Conservation (phyloP, 2,329 filamentous ascomycete species). For the Tolypocladium album region DNA sequence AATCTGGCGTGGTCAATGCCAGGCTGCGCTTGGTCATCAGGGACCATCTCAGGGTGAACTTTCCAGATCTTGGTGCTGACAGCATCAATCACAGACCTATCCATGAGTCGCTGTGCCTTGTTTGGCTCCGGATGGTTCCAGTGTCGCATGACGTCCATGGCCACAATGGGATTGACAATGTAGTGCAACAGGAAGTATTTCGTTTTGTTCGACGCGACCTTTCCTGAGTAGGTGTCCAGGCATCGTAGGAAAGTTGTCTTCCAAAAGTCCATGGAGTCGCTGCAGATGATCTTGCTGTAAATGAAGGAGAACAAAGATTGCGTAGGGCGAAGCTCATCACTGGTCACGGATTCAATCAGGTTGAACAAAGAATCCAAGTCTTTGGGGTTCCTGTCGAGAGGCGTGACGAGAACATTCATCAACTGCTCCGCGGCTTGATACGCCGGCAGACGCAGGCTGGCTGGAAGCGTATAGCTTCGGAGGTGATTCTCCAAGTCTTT, state of each 20-base stretch:
- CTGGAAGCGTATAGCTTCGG: constrained; percentile 56
- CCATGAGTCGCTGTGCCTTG: constrained; percentile 63
- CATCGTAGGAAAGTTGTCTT: constrained; percentile 73
- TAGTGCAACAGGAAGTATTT: constrained; percentile 90
- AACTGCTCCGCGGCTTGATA: constrained; percentile 85
- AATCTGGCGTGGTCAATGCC: constrained; percentile 93
- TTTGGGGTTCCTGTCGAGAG: constrained; percentile 61
- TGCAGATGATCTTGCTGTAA: constrained; percentile 75
- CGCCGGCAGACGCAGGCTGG: constrained; percentile 67
- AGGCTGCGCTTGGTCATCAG: constrained; percentile 72
- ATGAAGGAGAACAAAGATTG: constrained; percentile 72
- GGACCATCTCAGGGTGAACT: constrained; percentile 68
- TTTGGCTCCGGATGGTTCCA: constrained; percentile 51
- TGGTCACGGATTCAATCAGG: constrained; percentile 73
- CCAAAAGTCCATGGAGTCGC: constrained; percentile 76
- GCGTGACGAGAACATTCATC: constrained; percentile 73
- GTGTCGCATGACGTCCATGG: constrained; percentile 86
- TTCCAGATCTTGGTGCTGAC: constrained; percentile 94
- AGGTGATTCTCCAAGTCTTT: constrained; percentile 71
- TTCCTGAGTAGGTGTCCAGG: constrained; percentile 76
- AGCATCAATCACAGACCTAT: constrained; percentile 76
- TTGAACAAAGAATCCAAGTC: constrained; percentile 79
- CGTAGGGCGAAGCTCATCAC: constrained; percentile 69
- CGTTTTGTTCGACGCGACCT: constrained; percentile 70
- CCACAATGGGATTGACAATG: constrained; percentile 89